Conservation (phyloP, 192 early-diverging fungal genomes). For the Thoreauomyces humboldtii region DNA sequence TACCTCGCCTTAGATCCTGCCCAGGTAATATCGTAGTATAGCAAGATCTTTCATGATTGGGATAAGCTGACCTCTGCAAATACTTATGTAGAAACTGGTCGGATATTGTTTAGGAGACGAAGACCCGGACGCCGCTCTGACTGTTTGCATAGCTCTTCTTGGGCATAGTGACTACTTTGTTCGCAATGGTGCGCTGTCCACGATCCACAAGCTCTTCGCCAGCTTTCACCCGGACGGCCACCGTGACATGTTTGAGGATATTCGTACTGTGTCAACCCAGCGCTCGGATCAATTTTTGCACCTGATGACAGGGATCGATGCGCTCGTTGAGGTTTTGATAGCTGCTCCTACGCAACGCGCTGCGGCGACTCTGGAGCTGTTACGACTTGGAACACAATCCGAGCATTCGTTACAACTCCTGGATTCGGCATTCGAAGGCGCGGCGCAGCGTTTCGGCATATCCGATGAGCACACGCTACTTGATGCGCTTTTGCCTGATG, state of each 20-base stretch:
- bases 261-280: conserved; percentile 1
- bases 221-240: conserved; percentile 18
- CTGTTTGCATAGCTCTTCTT: background rate
- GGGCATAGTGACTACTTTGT: conserved; percentile 16
- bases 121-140: conserved; percentile 1
- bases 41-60: background rate
- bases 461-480: background rate
- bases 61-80: background rate
- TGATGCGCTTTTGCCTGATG: background rate
- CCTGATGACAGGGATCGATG: background rate
- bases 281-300: background rate
- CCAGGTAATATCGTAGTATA: background rate
- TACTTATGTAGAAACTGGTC: background rate
- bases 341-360: background rate
- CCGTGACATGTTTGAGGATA: conserved; percentile 11
- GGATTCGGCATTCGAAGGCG: background rate
- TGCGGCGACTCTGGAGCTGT: background rate
- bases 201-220: conserved; percentile 8
- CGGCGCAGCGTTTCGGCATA: conserved; percentile 1
- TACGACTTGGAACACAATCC: background rate
- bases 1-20: background rate
- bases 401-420: background rate
- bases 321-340: conserved; percentile 1
- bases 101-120: background rate
- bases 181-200: background rate